Evolutionary conservation across 2,329 filamentous ascomycete species (phyloP).

Genomic region (Waltergamsia citrina): DNA sequence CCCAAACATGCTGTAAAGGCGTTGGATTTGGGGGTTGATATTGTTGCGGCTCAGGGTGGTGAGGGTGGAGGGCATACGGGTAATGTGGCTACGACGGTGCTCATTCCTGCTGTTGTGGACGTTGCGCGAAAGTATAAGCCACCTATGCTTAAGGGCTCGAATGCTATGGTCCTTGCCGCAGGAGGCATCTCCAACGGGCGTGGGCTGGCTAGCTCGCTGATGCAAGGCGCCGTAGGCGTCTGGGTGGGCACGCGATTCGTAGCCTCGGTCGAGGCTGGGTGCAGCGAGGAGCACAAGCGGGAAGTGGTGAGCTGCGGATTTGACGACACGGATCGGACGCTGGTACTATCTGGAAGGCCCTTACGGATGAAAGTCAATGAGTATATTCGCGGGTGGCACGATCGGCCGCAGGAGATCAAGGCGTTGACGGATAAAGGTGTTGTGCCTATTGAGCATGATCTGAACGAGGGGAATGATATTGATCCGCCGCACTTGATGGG

Average conservation of each 20-base stretch:
- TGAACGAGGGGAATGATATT: conserved; percentile 73
- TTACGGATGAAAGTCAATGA: conserved; percentile 74
- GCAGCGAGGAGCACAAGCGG: conserved; percentile 73
- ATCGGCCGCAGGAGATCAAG: conserved; percentile 62
- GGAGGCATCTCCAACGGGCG: conserved; percentile 81
- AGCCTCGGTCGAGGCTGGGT: conserved; percentile 70
- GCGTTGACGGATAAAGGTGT: conserved; percentile 67
- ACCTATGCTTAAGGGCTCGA: conserved; percentile 55
- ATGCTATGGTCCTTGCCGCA: conserved; percentile 77
- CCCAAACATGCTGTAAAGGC: conserved; percentile 88
- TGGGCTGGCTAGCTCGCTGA: conserved; percentile 69
- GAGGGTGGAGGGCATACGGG: conserved; percentile 93
- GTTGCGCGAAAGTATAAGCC: conserved; percentile 66
- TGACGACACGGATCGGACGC: conserved; percentile 70
- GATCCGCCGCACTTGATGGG: conserved; percentile 91
- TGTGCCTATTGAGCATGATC: conserved; percentile 72
- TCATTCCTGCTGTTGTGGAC: conserved; percentile 82
- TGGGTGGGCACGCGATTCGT: conserved; percentile 96
- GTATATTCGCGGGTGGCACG: conserved; percentile 77
- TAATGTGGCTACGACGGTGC: conserved; percentile 73
- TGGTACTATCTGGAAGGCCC: conserved; percentile 76
- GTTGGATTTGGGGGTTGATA: conserved; percentile 75
- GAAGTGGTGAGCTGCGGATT: conserved; percentile 73
- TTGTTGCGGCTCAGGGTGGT: conserved; percentile 85
- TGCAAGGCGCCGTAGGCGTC: conserved; percentile 80